A percentile compares a stretch with the other conserved stretches of the same genome.
These are phyloP conservation scores for Diaporthe australafricana DNA, from an alignment of 2,329 filamentous ascomycete genomes.

Conservation along the genomic window DNA sequence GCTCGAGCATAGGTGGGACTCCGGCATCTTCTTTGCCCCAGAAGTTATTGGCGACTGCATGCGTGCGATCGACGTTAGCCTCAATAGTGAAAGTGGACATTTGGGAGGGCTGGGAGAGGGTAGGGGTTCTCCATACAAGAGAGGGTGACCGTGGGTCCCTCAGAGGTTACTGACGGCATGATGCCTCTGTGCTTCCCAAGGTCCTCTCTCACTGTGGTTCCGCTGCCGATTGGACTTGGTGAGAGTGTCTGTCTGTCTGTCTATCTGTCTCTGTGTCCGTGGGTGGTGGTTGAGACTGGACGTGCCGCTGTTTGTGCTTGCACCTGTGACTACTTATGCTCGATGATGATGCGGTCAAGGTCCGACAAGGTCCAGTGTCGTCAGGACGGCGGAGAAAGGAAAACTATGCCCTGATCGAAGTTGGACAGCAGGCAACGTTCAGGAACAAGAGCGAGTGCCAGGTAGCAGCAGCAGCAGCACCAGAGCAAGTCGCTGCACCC, in stretches of 20 bases:
- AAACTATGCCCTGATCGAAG: conserved; percentile 15
- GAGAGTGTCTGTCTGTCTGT: not conserved
- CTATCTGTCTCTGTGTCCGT: not conserved
- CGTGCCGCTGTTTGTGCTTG: not conserved
- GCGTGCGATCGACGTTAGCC: conserved; percentile 29
- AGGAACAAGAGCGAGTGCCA: conserved; percentile 5
- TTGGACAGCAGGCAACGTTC: not conserved
- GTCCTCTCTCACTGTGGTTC: conserved; percentile 7
- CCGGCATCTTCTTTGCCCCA: conserved; percentile 99
- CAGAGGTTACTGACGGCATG: conserved; percentile 36
- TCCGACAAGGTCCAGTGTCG: conserved; percentile 5
- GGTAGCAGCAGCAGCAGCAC: conserved; percentile 12
- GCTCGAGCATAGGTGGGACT: conserved; percentile 88
- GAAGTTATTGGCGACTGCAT: conserved; percentile 95
- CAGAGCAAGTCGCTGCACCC: not conserved
- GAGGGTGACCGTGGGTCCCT: conserved; percentile 38
- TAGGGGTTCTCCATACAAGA: conserved; percentile 34
- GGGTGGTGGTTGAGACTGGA: not conserved
- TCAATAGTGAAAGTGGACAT: conserved; percentile 18
- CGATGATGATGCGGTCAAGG: not conserved
- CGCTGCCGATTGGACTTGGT: not conserved
- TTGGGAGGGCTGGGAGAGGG: conserved; percentile 14
- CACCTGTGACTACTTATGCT: conserved; percentile 9
- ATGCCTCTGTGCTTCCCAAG: conserved; percentile 25
- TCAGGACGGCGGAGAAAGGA: conserved; percentile 23